These are phyloP conservation scores for Arthrinium phaeospermum DNA, from an alignment of 2,329 filamentous ascomycete genomes.

Conservation along the genomic window DNA sequence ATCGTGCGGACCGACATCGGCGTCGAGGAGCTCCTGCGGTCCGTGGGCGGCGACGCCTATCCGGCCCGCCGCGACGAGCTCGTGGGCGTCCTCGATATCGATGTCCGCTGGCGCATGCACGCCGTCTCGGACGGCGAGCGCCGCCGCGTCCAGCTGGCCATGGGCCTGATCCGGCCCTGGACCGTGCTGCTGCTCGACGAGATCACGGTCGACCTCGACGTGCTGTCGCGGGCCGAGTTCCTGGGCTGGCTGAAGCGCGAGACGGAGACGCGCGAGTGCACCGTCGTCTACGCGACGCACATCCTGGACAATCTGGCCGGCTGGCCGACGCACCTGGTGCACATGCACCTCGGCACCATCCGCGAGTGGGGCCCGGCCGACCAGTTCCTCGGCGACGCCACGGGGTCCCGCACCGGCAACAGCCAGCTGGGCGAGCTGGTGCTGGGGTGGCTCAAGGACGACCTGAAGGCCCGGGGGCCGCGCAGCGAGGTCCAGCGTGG, in stretches of 20 bases:
- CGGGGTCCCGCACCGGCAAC: slow-evolving; percentile 64
- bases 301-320: slow-evolving; percentile 93
- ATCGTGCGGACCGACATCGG: slow-evolving; percentile 96
- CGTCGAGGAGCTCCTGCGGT: slow-evolving; percentile 81
- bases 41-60: slow-evolving; percentile 86
- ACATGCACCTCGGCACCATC: slow-evolving; percentile 89
- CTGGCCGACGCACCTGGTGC: slow-evolving; percentile 95
- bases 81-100: slow-evolving; percentile 87
- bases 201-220: slow-evolving; percentile 94
- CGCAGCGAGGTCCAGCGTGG: slow-evolving; percentile 62
- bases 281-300: slow-evolving; percentile 96
- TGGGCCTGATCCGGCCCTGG: slow-evolving; percentile 94
- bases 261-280: slow-evolving; percentile 81
- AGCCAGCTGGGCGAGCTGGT: slow-evolving; percentile 87
- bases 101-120: slow-evolving; percentile 88
- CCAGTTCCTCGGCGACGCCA: slow-evolving; percentile 65
- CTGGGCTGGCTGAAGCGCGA: slow-evolving; percentile 84
- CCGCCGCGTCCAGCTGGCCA: slow-evolving; percentile 89
- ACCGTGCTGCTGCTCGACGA: slow-evolving; percentile 89
- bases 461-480: slow-evolving; percentile 80
- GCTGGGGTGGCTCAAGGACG: slow-evolving; percentile 82
- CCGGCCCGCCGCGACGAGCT: slow-evolving; percentile 85
- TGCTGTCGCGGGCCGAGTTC: slow-evolving; percentile 85
- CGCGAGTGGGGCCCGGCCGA: slow-evolving; percentile 84
- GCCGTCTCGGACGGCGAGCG: slow-evolving; percentile 93